Base-by-base conservation (phyloP, 176 grass and related monocot species). In the Bolboschoenus planiculmis region DNA sequence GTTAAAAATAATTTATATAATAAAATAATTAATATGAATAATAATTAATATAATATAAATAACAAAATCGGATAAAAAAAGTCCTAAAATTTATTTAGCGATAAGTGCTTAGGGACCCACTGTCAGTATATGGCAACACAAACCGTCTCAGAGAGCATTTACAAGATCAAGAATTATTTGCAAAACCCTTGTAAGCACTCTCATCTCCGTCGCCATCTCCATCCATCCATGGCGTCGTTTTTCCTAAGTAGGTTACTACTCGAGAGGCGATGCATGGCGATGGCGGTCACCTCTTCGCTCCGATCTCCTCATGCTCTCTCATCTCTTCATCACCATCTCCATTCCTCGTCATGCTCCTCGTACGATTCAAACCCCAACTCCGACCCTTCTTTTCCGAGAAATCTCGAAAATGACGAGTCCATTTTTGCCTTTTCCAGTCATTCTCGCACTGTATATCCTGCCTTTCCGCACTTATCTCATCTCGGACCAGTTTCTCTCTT, bases 321-420 rank as follows among this genome's bases (percentile, higher is more conserved):
- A 9, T 60, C 31, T 34, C 67, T 46, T 26, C 11, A 27, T 26
- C 11, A 27, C 35, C 23, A 51, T 85, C 68, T 77, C 67, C 83
- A 85, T 91, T 87, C 74, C 86, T 85, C 84, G 34, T 78, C 84
- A 83, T 65, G 3, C 11, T 84, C 87, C 72, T 87, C 61, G 66
- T 78, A 36, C 78, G 81, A 31, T 24, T 71, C 20, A 83, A 86
- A 53, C 54, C 85, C 84, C 86, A 89, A 3, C 86, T 84, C 67
- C 79, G 44, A 39, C 40, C 36, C 57, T 27, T 43, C 20, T 64
- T 57, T 82, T 82, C 58, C 56, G 5, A 9, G 29, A 63, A 82
- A 60, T 33, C 2, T 60, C 56, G 18, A 42, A 23, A 80, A 59
- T n/a, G n/a, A n/a, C 4, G 31, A 60, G 43, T 34, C 77, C 77